Percentiles rank a stretch among this genome's conserved stretches.
Conservation (phyloP, 2,329 filamentous ascomycete genomes). For the Purpureocillium takamizusanense region DNA sequence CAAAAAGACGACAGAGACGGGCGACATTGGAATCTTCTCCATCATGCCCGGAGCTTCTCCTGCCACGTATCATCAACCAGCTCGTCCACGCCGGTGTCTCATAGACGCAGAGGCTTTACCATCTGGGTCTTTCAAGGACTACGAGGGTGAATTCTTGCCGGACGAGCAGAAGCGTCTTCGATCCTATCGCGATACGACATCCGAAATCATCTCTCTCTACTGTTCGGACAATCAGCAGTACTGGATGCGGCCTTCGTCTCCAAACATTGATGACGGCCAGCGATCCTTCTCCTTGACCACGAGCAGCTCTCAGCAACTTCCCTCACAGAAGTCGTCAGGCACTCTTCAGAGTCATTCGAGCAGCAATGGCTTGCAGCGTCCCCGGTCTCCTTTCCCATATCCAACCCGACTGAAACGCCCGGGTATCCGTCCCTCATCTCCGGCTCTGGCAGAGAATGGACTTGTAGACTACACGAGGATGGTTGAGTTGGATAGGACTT, state of each 20-base stretch:
- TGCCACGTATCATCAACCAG: conserved; percentile 17
- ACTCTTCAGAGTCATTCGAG: conserved; percentile 40
- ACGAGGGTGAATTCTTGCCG: conserved; percentile 20
- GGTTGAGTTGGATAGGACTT: conserved; percentile 38
- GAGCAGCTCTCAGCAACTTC: conserved; percentile 35
- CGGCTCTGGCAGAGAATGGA: conserved; percentile 38
- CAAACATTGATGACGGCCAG: conserved; percentile 33
- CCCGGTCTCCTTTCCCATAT: conserved; percentile 50
- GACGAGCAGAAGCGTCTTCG: conserved; percentile 36
- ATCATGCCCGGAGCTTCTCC: conserved; percentile 28
- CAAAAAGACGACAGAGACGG: conserved; percentile 56
- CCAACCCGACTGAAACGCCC: conserved; percentile 47
- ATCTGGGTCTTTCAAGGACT: conserved; percentile 17
- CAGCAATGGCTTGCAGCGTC: conserved; percentile 34
- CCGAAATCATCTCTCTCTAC: conserved; percentile 48
- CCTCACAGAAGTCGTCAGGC: conserved; percentile 36
- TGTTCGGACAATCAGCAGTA: conserved; percentile 40
- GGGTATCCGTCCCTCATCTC: conserved; percentile 39
- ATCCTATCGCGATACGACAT: conserved; percentile 41
- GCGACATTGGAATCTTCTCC: conserved; percentile 54
- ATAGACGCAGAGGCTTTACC: conserved; percentile 17
- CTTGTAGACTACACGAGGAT: conserved; percentile 40
- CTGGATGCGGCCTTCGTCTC: conserved; percentile 30
- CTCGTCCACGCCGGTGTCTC: conserved; percentile 18
- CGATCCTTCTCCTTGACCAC: conserved; percentile 49